Evolutionary conservation across 2,329 filamentous ascomycete genomes (phyloP).

Genomic region (Lasiodiplodia hormozganensis): DNA sequence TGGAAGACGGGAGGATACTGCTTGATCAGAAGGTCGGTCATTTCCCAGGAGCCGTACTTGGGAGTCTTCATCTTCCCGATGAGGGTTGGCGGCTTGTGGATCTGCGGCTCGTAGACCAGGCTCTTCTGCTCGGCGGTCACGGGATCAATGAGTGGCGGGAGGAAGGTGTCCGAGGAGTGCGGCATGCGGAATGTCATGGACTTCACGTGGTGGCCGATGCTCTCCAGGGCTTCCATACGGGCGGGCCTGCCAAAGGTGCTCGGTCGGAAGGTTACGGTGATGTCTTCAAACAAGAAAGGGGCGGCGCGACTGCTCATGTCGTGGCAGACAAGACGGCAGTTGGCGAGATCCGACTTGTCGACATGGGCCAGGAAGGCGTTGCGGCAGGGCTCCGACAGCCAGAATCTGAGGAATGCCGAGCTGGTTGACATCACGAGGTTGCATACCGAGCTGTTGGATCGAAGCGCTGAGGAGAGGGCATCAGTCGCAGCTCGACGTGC

Average conservation of each 20-base stretch:
- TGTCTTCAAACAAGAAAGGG: constrained; percentile 71
- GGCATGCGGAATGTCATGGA: constrained; percentile 79
- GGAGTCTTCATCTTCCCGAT: constrained; percentile 66
- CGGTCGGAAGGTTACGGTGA: constrained; percentile 73
- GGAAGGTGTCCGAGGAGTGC: constrained; percentile 78
- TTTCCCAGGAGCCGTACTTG: constrained; percentile 80
- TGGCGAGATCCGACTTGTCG: constrained; percentile 50
- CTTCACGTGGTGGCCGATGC: constrained; percentile 80
- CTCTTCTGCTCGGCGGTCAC: constrained; percentile 76
- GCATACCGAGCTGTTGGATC: constrained; percentile 56
- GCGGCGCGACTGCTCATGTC: constrained; percentile 75
- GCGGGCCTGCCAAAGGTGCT: constrained; percentile 78
- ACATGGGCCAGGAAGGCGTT: constrained; percentile 52
- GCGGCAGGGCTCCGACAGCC: constrained; percentile 56
- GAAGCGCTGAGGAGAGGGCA: constrained; percentile 44
- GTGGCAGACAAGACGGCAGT: constrained; percentile 70
- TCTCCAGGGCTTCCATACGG: constrained; percentile 74
- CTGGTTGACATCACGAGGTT: constrained; percentile 57
- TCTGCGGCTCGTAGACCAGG: constrained; percentile 83
- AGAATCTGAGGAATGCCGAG: constrained; percentile 57
- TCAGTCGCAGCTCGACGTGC: constrained; percentile 34
- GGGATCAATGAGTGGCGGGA: constrained; percentile 84
- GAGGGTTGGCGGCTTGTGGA: constrained; percentile 61
- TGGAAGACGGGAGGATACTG: constrained; percentile 92
- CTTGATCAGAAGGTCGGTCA: constrained; percentile 81